Evolutionary conservation across 2,329 filamentous ascomycete species (phyloP).

Genomic region (Ascochyta viciae-villosae): DNA sequence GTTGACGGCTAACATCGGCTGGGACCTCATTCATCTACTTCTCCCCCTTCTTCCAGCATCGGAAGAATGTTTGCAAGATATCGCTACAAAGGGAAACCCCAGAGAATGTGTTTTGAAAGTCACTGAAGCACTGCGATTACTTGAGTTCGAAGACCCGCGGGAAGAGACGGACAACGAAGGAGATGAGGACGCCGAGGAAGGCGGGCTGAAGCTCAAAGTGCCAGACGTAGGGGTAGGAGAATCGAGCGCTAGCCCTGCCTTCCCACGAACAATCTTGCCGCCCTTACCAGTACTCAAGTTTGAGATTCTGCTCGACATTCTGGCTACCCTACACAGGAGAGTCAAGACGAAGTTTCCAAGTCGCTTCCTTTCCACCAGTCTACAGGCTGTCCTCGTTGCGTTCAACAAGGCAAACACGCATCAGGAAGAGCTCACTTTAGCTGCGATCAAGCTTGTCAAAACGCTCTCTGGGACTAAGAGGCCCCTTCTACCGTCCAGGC

Average conservation of each 20-base stretch:
- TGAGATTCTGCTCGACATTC: slow-evolving; percentile 72
- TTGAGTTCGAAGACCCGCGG: slow-evolving; percentile 59
- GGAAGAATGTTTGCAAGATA: slow-evolving; percentile 74
- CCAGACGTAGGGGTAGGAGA: slow-evolving; percentile 38
- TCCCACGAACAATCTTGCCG: slow-evolving; percentile 30
- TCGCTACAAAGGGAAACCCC: slow-evolving; percentile 79
- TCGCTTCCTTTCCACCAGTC: slow-evolving; percentile 77
- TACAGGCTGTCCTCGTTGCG: slow-evolving; percentile 72
- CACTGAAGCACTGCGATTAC: slow-evolving; percentile 71
- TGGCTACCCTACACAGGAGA: slow-evolving; percentile 74
- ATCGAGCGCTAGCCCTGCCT: slow-evolving; percentile 40
- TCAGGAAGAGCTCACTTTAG: slow-evolving; percentile 70
- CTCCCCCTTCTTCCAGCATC: slow-evolving; percentile 69
- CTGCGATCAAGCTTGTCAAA: slow-evolving; percentile 74
- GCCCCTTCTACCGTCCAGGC: slow-evolving; percentile 67
- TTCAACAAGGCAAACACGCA: slow-evolving; percentile 66
- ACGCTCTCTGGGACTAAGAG: slow-evolving; percentile 71
- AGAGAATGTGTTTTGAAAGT: slow-evolving; percentile 83
- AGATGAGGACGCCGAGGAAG: slow-evolving; percentile 38
- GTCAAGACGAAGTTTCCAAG: slow-evolving; percentile 81
- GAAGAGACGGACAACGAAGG: slow-evolving; percentile 63
- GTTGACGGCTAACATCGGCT: slow-evolving; percentile 79
- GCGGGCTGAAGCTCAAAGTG: slow-evolving; percentile 24
- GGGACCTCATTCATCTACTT: slow-evolving; percentile 81
- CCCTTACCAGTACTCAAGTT: slow-evolving; percentile 64